phyloP scores from a whole-genome alignment of 2,329 filamentous ascomycete genomes.

The Cladophialophora chaetospira region DNA sequence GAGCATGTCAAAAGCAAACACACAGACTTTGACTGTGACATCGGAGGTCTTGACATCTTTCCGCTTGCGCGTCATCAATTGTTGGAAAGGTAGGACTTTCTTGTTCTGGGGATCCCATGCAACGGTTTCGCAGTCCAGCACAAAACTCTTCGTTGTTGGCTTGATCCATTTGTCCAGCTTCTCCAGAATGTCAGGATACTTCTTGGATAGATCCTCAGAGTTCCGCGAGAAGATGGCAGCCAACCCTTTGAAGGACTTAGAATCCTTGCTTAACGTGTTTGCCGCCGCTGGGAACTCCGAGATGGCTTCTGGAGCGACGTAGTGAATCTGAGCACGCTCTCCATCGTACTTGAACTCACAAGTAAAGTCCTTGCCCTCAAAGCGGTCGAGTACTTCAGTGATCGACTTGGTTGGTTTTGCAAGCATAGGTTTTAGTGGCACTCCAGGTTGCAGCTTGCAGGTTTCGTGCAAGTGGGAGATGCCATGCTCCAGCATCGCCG shows the following conservation, averaged over 20 bases:
- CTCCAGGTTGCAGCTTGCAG: slow-evolving; percentile 89
- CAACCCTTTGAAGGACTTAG: slow-evolving; percentile 62
- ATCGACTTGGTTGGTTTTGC: slow-evolving; percentile 98
- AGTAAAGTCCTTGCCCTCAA: slow-evolving; percentile 92
- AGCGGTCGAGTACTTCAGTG: slow-evolving; percentile 93
- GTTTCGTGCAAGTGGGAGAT: slow-evolving; percentile 78
- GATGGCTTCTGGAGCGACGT: slow-evolving; percentile 78
- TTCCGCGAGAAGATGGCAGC: slow-evolving; percentile 96
- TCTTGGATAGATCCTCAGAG: slow-evolving; percentile 94
- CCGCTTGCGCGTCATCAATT: slow-evolving; percentile 95
- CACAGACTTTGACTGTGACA: slow-evolving; percentile 93
- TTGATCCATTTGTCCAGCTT: slow-evolving; percentile 91
- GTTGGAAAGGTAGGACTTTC: slow-evolving; percentile 95
- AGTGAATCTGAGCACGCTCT: slow-evolving; percentile 97
- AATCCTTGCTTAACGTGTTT: slow-evolving; percentile 65
- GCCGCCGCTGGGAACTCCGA: slow-evolving; percentile 66
- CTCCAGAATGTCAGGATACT: slow-evolving; percentile 91
- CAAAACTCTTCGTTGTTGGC: slow-evolving; percentile 86
- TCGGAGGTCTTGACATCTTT: slow-evolving; percentile 97
- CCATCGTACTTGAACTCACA: slow-evolving; percentile 99
- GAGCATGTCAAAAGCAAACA: slow-evolving; percentile 93
- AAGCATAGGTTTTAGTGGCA: slow-evolving; percentile 97
- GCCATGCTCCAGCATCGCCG: slow-evolving; percentile 82
- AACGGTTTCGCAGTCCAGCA: slow-evolving; percentile 97
- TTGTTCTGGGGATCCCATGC: slow-evolving; percentile 95